Percentiles rank a stretch among this genome's conserved stretches.
Evolutionary conservation across 768 basidiomycete species (phyloP).

Genomic region (Suillus paluster): DNA sequence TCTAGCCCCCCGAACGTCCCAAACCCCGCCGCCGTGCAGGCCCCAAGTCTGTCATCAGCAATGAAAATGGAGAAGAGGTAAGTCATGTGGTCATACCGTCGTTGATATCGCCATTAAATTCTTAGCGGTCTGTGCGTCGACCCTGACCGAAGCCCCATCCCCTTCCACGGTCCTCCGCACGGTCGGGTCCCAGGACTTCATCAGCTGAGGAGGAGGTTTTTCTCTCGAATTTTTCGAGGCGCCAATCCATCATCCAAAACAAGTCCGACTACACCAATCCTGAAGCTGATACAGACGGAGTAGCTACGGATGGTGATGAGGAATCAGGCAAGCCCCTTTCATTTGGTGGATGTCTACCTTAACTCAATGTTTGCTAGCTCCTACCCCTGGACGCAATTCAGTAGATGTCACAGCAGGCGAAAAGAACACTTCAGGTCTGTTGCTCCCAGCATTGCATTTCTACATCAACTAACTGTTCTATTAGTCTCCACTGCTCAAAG

Average conservation of each 20-base stretch:
- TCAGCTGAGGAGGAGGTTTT: slow-evolving; percentile 1
- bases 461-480: neutral
- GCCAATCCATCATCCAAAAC: neutral
- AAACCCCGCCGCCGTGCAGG: too few relatives aligned
- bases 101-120: neutral
- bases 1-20: too few relatives aligned
- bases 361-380: neutral
- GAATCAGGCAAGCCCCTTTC: neutral
- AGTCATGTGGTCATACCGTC: neutral
- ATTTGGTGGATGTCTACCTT: neutral
- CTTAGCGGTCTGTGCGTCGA: neutral
- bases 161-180: neutral
- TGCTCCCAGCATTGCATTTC: neutral
- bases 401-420: neutral
- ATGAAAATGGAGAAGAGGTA: neutral
- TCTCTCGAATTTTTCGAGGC: neutral
- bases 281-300: neutral
- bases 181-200: neutral
- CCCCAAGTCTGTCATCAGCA: neutral
- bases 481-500: neutral
- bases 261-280: neutral
- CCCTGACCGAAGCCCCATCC: neutral
- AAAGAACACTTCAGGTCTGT: neutral
- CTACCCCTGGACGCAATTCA: neutral
- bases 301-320: neutral